phyloP scores from a whole-genome alignment of 331 rosid species.

The Malus hybrid region DNA sequence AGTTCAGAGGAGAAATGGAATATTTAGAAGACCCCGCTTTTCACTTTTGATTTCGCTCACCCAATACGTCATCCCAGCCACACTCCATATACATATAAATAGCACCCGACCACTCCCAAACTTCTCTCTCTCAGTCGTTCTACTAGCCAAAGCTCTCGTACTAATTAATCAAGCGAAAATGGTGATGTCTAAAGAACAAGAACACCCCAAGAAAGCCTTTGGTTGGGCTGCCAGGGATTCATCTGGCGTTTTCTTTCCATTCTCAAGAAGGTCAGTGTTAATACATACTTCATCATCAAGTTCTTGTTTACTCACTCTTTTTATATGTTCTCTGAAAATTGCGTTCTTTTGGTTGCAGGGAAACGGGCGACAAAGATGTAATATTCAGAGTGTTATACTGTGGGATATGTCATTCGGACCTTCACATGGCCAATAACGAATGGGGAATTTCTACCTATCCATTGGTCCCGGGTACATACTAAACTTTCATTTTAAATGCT shows the following conservation, averaged over 20 bases:
- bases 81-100: not conserved
- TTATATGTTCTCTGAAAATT: not conserved
- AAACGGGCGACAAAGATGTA: constrained; percentile 48
- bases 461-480: constrained; percentile 50
- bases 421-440: constrained; percentile 38
- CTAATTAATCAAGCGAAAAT: no score
- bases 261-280: constrained; percentile 31
- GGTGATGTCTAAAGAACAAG: no score
- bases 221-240: constrained; percentile 52
- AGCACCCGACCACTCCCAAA: not conserved
- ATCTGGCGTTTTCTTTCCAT: constrained; percentile 41
- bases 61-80: not conserved
- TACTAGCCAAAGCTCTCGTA: no score
- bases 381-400: constrained; percentile 45
- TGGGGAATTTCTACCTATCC: constrained; percentile 46
- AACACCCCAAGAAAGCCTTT: not conserved
- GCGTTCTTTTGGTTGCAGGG: constrained; percentile 18
- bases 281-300: not conserved
- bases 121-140: no score
- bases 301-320: not conserved
- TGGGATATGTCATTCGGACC: constrained; percentile 62
- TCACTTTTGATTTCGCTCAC: no score
- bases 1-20: no score
- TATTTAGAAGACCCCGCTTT: no score
- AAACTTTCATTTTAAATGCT: not conserved